Evolutionary conservation across 1,284 basidiomycete genomes (phyloP), one percentile per base, ranked within the genome.

Genomic region (Boletus smithii): DNA sequence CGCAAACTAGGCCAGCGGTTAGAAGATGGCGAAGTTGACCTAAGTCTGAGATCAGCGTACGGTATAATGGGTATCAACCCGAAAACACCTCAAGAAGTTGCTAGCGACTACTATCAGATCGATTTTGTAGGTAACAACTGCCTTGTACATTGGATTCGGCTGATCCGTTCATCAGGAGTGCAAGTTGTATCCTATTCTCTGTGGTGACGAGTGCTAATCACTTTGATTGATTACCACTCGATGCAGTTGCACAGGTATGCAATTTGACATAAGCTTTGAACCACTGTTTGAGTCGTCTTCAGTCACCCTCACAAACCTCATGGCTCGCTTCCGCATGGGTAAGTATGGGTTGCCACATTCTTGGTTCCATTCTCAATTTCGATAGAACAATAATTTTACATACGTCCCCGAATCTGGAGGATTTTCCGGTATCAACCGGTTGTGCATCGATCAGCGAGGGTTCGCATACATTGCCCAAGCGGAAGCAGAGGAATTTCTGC

Each of bases 301-400:
- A 83, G 57, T 74, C 76, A n/a, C 82, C 81, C 0, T 77, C 79
- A 34, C 70, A 82, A 60, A 79, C 77, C 0, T 84, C 82, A 0
- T 77, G 76, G 71, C 70, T 84, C 20, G 80, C 80, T 8, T 74
- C 79, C 5, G 73, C 80, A 11, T 79, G 78, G 80, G 81, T 81
- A 58, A 53, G 69, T 53, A 34, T 16, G 9, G 1, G 1, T 42
- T 42, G 8, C 13, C 11, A 5, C 6, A 11, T 33, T 31, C 8
- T 17, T 20, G 9, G 6, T n/a, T 13, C 8, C 7, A 3, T 29
- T 4, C 50, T 65, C 42, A 66, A 10, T n/a, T 22, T 31, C 8
- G 31, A 22, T 49, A 81, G 79, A 79, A 74, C 22, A 79, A 81
- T 58, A 85, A 85, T 58, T 81, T 78, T 55, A 83, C 83, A n/a